Evolutionary conservation across 2,329 filamentous ascomycete genomes (phyloP).

Genomic region (Cladosporium sp.): DNA sequence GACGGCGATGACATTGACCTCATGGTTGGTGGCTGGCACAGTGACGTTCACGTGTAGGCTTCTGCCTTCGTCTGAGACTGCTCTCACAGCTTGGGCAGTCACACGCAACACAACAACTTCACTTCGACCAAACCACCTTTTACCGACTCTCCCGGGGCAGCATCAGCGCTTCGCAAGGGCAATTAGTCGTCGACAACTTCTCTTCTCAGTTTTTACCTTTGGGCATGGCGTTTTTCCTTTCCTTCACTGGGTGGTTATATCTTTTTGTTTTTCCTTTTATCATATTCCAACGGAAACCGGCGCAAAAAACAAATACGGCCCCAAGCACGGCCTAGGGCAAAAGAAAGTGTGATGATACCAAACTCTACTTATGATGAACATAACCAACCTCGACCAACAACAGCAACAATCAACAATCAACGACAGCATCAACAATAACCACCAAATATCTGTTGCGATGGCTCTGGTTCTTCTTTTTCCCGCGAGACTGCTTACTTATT

Average conservation of each 20-base stretch:
- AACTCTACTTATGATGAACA: slow-evolving; percentile 13
- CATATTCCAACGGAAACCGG: slow-evolving; percentile 10
- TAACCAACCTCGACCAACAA: background rate
- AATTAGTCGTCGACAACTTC: background rate
- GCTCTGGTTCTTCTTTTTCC: background rate
- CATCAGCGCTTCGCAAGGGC: background rate
- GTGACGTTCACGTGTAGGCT: slow-evolving; percentile 8
- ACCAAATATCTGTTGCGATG: background rate
- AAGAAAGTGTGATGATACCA: slow-evolving; percentile 14
- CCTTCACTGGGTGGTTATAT: slow-evolving; percentile 1
- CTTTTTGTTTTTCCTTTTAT: background rate
- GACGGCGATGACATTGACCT: slow-evolving; percentile 12
- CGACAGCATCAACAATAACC: background rate
- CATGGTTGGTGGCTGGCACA: slow-evolving; percentile 12
- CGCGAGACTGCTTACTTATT: background rate
- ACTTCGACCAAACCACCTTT: slow-evolving; percentile 1
- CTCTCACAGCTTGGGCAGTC: background rate
- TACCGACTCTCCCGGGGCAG: background rate
- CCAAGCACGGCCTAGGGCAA: slow-evolving; percentile 11
- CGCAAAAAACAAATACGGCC: slow-evolving; percentile 10
- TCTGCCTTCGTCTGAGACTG: background rate
- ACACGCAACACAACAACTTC: slow-evolving; percentile 1
- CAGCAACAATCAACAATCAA: background rate
- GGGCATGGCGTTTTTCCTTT: slow-evolving; percentile 6
- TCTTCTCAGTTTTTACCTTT: slow-evolving; percentile 2